These are phyloP conservation scores for Candida manassasensis DNA, from an alignment of 805 yeast species.

Conservation along the genomic window DNA sequence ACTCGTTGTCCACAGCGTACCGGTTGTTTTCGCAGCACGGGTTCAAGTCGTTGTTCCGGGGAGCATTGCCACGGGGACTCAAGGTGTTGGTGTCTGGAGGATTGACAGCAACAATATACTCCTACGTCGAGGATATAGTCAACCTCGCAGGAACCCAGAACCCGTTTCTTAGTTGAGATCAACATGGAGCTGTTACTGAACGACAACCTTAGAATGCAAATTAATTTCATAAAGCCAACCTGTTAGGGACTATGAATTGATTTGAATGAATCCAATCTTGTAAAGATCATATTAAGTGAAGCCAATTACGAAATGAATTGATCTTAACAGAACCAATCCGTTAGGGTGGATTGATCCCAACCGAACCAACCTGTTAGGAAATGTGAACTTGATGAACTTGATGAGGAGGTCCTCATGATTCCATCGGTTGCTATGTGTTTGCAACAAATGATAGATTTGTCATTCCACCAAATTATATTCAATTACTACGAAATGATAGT, in stretches of 20 bases:
- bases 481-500: no score
- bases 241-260: no score
- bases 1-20: slow-evolving; percentile 49
- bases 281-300: no score
- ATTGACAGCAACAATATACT: slow-evolving; percentile 36
- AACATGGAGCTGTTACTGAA: slow-evolving; percentile 8
- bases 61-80: slow-evolving; percentile 36
- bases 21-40: slow-evolving; percentile 30
- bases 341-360: no score
- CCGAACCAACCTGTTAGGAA: no score
- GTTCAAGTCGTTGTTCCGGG: slow-evolving; percentile 26
- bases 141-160: slow-evolving; percentile 27
- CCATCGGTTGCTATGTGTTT: no score
- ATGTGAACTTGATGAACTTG: no score
- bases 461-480: no score
- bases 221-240: not conserved
- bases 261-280: not conserved
- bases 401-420: no score
- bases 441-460: no score
- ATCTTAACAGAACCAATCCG: no score
- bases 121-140: slow-evolving; percentile 28
- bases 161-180: slow-evolving; percentile 25
- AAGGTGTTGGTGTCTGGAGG: slow-evolving; percentile 40
- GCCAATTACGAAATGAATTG: no score
- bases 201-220: not conserved